phyloP scores from a whole-genome alignment of 176 grass and related monocot species.

The Musa acuminata region DNA sequence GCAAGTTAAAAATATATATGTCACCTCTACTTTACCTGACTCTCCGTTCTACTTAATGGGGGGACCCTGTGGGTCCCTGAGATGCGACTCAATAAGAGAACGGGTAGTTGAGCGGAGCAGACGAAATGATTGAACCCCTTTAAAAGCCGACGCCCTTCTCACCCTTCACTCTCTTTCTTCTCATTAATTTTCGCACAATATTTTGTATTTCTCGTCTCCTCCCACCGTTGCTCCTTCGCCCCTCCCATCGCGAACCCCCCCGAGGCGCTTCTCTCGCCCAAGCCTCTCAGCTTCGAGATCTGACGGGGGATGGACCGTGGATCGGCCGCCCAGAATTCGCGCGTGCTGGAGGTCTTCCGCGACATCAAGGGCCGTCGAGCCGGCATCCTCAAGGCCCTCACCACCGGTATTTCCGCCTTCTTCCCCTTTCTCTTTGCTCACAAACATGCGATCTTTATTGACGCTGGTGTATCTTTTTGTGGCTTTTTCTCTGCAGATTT shows the following conservation, averaged over 20 bases:
- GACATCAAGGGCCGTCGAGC: constrained; percentile 8
- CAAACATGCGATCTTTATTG: background rate
- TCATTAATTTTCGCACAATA: background rate
- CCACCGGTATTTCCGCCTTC: background rate
- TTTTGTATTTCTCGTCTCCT: background rate
- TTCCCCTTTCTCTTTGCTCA: background rate
- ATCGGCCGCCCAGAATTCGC: background rate
- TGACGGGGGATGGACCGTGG: background rate
- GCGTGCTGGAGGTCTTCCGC: constrained; percentile 5
- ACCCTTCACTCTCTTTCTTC: background rate
- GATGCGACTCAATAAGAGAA: too few relatives aligned
- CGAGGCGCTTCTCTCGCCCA: background rate
- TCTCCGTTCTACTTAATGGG: too few relatives aligned
- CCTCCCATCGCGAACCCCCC: background rate
- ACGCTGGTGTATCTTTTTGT: background rate
- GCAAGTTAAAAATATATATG: too few relatives aligned
- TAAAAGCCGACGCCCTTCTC: too few relatives aligned
- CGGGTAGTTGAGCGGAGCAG: too few relatives aligned
- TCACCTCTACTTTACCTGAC: too few relatives aligned
- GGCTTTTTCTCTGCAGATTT: background rate
- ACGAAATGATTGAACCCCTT: too few relatives aligned
- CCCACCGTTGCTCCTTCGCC: background rate
- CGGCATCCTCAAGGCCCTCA: constrained; percentile 11
- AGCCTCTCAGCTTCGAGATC: background rate
- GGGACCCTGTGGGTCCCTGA: too few relatives aligned